These are phyloP conservation scores for Diversispora eburnea DNA, from an alignment of 192 early-diverging fungal genomes.

Conservation along the genomic window DNA sequence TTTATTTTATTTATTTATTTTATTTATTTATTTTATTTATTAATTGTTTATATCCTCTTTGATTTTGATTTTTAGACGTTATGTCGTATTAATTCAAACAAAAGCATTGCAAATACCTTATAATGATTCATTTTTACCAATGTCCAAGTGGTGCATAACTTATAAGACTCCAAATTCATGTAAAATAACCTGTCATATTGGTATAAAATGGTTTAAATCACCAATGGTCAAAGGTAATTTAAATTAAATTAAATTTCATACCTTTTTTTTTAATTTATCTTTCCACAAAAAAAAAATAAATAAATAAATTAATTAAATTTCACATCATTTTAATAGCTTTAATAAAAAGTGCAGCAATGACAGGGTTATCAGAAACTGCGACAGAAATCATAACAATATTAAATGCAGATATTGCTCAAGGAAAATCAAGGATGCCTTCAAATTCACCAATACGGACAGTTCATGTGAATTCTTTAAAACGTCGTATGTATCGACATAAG, in stretches of 20 bases:
- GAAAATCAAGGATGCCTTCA: background rate
- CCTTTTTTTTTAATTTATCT: slow-evolving; percentile 13
- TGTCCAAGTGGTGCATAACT: slow-evolving; percentile 66
- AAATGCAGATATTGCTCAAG: slow-evolving; percentile 38
- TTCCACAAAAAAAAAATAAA: background rate
- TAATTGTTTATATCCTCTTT: background rate
- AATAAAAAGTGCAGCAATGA: slow-evolving; percentile 54
- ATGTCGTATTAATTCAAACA: slow-evolving; percentile 45
- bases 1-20: slow-evolving; percentile 8
- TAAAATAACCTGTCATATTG: slow-evolving; percentile 49
- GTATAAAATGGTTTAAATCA: slow-evolving; percentile 65
- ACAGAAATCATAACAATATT: slow-evolving; percentile 45
- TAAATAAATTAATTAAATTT: no score
- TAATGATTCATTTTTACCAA: slow-evolving; percentile 63
- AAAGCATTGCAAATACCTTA: slow-evolving; percentile 62
- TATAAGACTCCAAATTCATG: slow-evolving; percentile 49
- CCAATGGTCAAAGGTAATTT: slow-evolving; percentile 61
- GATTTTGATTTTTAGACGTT: slow-evolving; percentile 26
- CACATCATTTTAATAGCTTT: slow-evolving; percentile 34
- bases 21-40: slow-evolving; percentile 29
- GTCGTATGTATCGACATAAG: no score
- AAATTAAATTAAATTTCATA: slow-evolving; percentile 6
- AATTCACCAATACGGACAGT: background rate
- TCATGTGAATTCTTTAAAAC: no score
- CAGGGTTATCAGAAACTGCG: slow-evolving; percentile 54